Evolutionary conservation across 345 rosid species (phyloP), one percentile per base, ranked within the genome.

Genomic region (Eucalyptus paniculata): DNA sequence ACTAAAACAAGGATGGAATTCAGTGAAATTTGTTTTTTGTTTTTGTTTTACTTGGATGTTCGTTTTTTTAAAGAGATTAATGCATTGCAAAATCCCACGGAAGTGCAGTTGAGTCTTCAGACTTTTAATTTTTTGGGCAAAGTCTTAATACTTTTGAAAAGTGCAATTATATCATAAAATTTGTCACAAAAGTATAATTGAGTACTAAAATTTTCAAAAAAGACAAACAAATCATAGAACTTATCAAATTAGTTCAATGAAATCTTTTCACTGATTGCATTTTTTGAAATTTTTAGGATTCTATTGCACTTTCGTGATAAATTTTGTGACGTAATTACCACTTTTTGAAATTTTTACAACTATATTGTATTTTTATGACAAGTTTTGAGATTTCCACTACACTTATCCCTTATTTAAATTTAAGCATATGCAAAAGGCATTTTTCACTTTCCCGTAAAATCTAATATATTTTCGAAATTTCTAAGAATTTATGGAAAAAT

Each of bases 191-290:
- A 56, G 0, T 56, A 1, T 0, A 56, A 56, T 10, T 10, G 0
- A 5, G 1, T 5, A 23, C 0, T 56, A 23, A 24, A 56, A 56
- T 0, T 56, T 24, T 56, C 0, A 4, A 56, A 56, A 56, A 24
- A 0, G 2, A 9, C 14, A 56, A 24, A 56, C 0, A 24, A 23
- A 1, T 56, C 6, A 0, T 56, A 56, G 0, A 56, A 56, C 13
- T 56, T 56, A 26, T 56, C 62, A 56, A 56, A 56, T 56, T 10
- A 5, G 0, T 56, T 56, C 13, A 56, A 56, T 56, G 3, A 56
- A 56, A 1, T 56, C 1, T 9, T 56, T 56, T 56, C 0, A 24
- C 0, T 56, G 13, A 56, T 23, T 24, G 30, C 1, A 24, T 0
- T 10, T 56, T 56, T 56, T 10, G 6, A 10, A 56, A 56, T 4